Conservation (phyloP, 78 protist genomes). For the Dictyostelium capitatum region DNA sequence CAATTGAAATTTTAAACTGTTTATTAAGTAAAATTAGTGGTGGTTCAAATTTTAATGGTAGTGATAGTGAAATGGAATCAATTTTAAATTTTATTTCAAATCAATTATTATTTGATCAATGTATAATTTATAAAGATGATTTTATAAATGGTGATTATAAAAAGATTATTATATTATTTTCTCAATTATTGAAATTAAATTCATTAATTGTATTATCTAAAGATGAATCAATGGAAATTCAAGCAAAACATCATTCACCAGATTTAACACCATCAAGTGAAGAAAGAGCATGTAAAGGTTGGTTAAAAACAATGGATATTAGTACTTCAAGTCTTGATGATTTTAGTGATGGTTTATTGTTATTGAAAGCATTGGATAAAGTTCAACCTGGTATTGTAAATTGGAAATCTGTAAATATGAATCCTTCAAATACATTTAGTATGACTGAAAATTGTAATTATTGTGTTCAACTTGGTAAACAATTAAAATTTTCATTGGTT, state of each 20-base stretch:
- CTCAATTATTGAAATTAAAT: conserved; percentile 39
- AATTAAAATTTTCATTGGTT: conserved; percentile 72
- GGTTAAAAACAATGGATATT: conserved; percentile 69
- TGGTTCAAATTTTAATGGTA: not conserved
- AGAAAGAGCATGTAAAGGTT: conserved; percentile 68
- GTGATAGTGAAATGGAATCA: not conserved
- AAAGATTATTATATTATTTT: not conserved
- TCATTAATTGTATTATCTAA: conserved; percentile 11
- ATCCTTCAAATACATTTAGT: conserved; percentile 45
- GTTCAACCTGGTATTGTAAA: conserved; percentile 57
- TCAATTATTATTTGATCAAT: not conserved
- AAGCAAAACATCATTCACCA: conserved; percentile 18
- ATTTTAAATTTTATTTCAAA: not conserved
- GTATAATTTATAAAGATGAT: not conserved
- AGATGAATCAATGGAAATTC: not conserved
- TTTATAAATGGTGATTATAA: not conserved
- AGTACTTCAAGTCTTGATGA: conserved; percentile 48
- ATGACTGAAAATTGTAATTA: conserved; percentile 85
- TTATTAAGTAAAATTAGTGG: too few relatives aligned
- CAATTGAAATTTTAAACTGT: not conserved
- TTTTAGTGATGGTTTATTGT: conserved; percentile 55
- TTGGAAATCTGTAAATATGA: conserved; percentile 68
- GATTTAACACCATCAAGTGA: conserved; percentile 47
- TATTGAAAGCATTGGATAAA: conserved; percentile 63
- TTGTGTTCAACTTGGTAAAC: conserved; percentile 61